phyloP scores from a whole-genome alignment of 176 grass and related monocot species.

The Tillandsia leiboldiana region DNA sequence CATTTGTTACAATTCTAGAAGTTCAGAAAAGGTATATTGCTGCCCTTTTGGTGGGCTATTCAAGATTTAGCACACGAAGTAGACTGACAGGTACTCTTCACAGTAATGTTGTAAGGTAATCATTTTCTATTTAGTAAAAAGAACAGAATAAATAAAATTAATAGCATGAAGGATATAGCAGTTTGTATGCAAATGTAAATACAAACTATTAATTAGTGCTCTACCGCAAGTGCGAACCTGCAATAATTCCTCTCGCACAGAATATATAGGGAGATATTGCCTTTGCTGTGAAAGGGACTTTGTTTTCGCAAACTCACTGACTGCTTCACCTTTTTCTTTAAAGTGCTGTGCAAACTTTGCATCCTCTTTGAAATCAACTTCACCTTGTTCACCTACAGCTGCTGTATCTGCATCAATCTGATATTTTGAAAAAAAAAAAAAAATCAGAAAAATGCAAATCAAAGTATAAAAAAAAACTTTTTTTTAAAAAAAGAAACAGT shows the following conservation, averaged over 20 bases:
- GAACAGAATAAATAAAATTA: not conserved
- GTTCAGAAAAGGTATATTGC: too few relatives aligned
- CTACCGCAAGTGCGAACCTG: conserved; percentile 45
- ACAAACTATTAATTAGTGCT: not conserved
- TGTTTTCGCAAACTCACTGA: conserved; percentile 95
- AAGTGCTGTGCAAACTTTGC: conserved; percentile 91
- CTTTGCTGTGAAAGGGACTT: conserved; percentile 95
- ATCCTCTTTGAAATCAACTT: conserved; percentile 94
- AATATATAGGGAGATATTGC: conserved; percentile 98
- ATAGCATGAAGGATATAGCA: not conserved
- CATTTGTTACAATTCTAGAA: too few relatives aligned
- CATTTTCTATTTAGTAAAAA: not conserved
- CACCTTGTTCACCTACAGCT: conserved; percentile 83
- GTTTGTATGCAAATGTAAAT: not conserved
- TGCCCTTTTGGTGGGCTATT: too few relatives aligned
- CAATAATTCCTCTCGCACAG: conserved; percentile 82
- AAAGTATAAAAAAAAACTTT: not conserved
- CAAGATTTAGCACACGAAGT: too few relatives aligned
- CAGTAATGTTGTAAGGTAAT: too few relatives aligned
- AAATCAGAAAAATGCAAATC: conserved; percentile 6
- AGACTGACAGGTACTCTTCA: too few relatives aligned
- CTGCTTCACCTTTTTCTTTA: conserved; percentile 82
- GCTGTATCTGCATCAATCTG: conserved; percentile 97
- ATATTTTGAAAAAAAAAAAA: conserved; percentile 17
- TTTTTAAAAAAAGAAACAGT: not conserved